These are phyloP conservation scores for Neoboletus magnificus DNA, from an alignment of 768 basidiomycete genomes.

Conservation along the genomic window DNA sequence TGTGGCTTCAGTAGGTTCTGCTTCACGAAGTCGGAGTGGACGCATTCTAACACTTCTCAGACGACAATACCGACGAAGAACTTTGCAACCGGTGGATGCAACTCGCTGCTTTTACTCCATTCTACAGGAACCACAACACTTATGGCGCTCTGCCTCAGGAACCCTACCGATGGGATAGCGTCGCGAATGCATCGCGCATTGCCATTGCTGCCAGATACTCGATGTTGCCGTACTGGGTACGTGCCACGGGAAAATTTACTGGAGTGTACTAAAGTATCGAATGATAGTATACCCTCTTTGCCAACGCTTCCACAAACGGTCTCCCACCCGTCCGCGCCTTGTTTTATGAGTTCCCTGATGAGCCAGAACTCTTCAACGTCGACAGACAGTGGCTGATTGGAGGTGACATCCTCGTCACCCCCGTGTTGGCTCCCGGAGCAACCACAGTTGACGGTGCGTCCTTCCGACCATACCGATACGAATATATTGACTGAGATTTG, in stretches of 20 bases:
- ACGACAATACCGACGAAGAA: conserved; percentile 72
- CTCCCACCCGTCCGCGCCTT: conserved; percentile 72
- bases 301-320: conserved; percentile 59
- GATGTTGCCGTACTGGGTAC: conserved; percentile 75
- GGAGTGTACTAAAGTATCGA: neutral
- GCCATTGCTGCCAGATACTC: conserved; percentile 72
- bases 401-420: conserved; percentile 67
- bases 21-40: neutral
- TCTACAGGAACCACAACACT: conserved; percentile 77
- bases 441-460: conserved; percentile 60
- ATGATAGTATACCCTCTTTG: conserved; percentile 66
- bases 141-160: conserved; percentile 70
- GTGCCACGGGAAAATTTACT: conserved; percentile 17
- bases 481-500: neutral
- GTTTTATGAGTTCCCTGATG: conserved; percentile 75
- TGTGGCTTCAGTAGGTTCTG: conserved; percentile 31
- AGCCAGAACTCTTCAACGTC: conserved; percentile 58
- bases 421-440: conserved; percentile 66
- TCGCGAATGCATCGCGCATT: conserved; percentile 66
- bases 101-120: conserved; percentile 77
- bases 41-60: conserved; percentile 9
- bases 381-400: conserved; percentile 75
- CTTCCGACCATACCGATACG: neutral
- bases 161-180: conserved; percentile 78
- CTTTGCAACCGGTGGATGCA: conserved; percentile 86